These are phyloP conservation scores for Coemansia sp. DNA, from an alignment of 192 early-diverging fungal species.

Conservation along the genomic window DNA sequence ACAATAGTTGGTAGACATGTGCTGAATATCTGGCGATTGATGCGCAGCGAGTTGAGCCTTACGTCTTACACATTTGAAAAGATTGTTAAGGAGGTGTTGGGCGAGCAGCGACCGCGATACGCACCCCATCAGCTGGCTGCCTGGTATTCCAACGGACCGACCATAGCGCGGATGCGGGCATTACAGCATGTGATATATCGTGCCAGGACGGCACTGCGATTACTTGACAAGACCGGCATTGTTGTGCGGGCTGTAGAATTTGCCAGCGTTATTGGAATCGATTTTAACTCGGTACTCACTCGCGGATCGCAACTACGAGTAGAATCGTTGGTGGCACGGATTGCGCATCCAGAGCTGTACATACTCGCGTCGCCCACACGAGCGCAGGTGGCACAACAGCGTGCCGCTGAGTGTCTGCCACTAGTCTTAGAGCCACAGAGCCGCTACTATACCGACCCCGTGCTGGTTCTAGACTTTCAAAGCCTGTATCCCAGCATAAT, in stretches of 20 bases:
- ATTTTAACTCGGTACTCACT: slow-evolving; percentile 81
- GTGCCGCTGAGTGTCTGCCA: slow-evolving; percentile 83
- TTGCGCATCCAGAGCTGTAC: slow-evolving; percentile 76
- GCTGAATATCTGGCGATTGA: slow-evolving; percentile 86
- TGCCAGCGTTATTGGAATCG: slow-evolving; percentile 88
- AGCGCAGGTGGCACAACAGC: slow-evolving; percentile 69
- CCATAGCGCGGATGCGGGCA: slow-evolving; percentile 59
- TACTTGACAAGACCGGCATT: slow-evolving; percentile 71
- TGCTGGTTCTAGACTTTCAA: slow-evolving; percentile 91
- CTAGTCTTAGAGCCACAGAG: slow-evolving; percentile 86
- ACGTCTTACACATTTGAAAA: slow-evolving; percentile 81
- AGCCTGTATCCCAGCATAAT: slow-evolving; percentile 92
- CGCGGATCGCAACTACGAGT: slow-evolving; percentile 93
- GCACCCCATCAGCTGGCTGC: slow-evolving; percentile 55
- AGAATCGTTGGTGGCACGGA: slow-evolving; percentile 70
- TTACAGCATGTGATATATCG: slow-evolving; percentile 69
- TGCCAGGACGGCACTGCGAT: slow-evolving; percentile 61
- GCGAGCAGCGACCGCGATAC: slow-evolving; percentile 69
- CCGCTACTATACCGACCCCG: slow-evolving; percentile 77
- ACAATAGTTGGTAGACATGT: slow-evolving; percentile 72
- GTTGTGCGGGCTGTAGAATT: slow-evolving; percentile 76
- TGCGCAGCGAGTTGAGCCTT: slow-evolving; percentile 73
- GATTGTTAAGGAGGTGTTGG: slow-evolving; percentile 66
- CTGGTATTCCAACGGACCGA: slow-evolving; percentile 61
- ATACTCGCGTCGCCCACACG: slow-evolving; percentile 73